Evolutionary conservation across 176 grass and related monocot species (phyloP), one percentile per base, ranked within the genome.

Genomic region (Thinopyrum elongatum): DNA sequence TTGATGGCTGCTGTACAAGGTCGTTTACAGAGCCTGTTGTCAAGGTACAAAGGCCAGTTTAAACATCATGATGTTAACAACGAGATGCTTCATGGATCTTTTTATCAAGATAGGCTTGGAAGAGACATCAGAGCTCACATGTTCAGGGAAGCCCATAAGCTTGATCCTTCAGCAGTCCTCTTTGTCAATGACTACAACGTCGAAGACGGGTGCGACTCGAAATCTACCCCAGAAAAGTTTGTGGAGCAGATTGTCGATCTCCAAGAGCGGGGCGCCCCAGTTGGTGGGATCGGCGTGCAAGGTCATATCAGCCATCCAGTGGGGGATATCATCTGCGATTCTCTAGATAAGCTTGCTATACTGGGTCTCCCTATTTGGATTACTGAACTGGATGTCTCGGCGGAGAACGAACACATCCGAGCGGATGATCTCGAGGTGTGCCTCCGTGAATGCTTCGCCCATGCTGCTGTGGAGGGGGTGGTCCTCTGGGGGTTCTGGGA

Each of bases 141-240:
- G 97, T 98, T 96, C 76, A 87, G 90, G 78, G 93, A 95, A 89
- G 86, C 97, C 75, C 93, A 96, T 76, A 90, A 90, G 71, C 84
- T 95, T 17, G 97, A 98, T 80, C 92, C 97, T 84, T 94, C 90
- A 57, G 92, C 94, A 6, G 82, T 96, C 69, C 90, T 98, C 38
- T 98, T 94, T 88, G 97, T 98, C 61, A 98, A 98, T 22, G 97
- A 98, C 55, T 98, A 98, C 65, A 96, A 98, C 30, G 94, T 98
- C 6, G 97, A 95, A 91, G 97, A 98, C 70, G 79, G 94, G n/a
- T 98, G 94, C 4, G 97, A 98, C 47, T 77, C 90, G 9, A 98
- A 98, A 85, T 95, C 97, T 9, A 92, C 92, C 15, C 97, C 94
- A 26, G 92, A 92, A 55, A 98, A 86, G 66, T 95, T 86, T 8